Evolutionary conservation across 2,329 filamentous ascomycete genomes (phyloP).

Genomic region (Xylariales sp.): DNA sequence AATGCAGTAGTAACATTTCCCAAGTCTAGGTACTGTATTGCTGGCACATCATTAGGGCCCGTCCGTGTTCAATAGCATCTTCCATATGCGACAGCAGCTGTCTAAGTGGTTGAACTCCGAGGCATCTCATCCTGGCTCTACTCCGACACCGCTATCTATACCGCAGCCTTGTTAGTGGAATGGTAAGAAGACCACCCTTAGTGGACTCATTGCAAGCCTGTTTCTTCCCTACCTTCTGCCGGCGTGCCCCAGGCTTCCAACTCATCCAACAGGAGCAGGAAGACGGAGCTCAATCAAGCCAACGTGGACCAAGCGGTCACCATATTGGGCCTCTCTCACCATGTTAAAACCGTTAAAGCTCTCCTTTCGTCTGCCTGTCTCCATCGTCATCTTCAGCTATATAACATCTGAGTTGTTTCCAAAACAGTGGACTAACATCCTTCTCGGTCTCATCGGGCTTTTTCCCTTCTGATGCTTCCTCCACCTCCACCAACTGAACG

Average conservation of each 20-base stretch:
- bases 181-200: background rate
- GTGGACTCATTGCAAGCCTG: constrained; percentile 1
- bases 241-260: constrained; percentile 12
- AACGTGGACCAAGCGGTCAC: constrained; percentile 21
- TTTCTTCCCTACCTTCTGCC: constrained; percentile 8
- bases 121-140: background rate
- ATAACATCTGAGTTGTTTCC: constrained; percentile 16
- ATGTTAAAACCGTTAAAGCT: background rate
- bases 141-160: background rate
- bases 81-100: too few relatives aligned
- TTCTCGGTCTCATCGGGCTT: constrained; percentile 14
- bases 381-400: constrained; percentile 14
- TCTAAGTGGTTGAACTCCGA: background rate
- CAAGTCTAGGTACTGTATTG: too few relatives aligned
- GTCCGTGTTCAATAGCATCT: too few relatives aligned
- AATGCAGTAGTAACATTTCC: too few relatives aligned
- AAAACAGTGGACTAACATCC: constrained; percentile 9
- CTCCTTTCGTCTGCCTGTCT: constrained; percentile 12
- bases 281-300: too few relatives aligned
- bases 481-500: constrained; percentile 26
- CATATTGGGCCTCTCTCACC: constrained; percentile 19
- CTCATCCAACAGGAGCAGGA: constrained; percentile 16
- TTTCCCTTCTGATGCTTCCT: constrained; percentile 27
- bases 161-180: background rate
- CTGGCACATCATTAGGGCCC: too few relatives aligned